phyloP scores from a whole-genome alignment of 345 rosid genomes.

The Boechera stricta region DNA sequence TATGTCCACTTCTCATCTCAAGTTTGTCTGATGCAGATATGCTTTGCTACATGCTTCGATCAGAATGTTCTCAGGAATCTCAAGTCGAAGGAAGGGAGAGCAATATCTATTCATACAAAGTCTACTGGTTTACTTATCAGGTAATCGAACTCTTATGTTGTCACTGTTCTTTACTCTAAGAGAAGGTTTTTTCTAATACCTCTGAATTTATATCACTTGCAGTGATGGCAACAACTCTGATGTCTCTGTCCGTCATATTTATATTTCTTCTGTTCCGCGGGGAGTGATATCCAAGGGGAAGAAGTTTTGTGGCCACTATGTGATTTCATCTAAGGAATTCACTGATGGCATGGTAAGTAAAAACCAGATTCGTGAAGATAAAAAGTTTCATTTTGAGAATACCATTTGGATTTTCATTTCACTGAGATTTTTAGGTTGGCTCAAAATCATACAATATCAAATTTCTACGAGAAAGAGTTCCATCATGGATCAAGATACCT shows the following conservation, averaged over 20 bases:
- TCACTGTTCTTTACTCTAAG: slow-evolving; percentile 7
- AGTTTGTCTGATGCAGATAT: slow-evolving; percentile 64
- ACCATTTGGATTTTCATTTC: slow-evolving; percentile 17
- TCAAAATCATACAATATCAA: slow-evolving; percentile 94
- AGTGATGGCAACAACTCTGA: slow-evolving; percentile 42
- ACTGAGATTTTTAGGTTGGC: slow-evolving; percentile 67
- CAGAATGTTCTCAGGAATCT: slow-evolving; percentile 67
- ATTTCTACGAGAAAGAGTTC: slow-evolving; percentile 76
- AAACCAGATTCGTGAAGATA: slow-evolving; percentile 11
- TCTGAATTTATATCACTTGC: slow-evolving; percentile 17
- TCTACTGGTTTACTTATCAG: slow-evolving; percentile 71
- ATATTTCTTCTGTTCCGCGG: slow-evolving; percentile 48
- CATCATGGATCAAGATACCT: slow-evolving; percentile 94
- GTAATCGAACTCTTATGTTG: slow-evolving; percentile 47
- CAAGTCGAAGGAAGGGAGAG: slow-evolving; percentile 74
- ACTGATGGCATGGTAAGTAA: slow-evolving; percentile 70
- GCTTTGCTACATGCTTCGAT: slow-evolving; percentile 98
- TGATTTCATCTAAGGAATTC: slow-evolving; percentile 83
- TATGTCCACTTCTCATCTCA: slow-evolving; percentile 27
- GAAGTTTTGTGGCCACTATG: slow-evolving; percentile 76
- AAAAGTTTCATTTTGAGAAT: neutral
- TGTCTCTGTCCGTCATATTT: slow-evolving; percentile 38
- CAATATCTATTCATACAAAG: slow-evolving; percentile 68
- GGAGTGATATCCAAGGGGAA: slow-evolving; percentile 65
- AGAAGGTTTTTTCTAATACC: slow-evolving; percentile 15